These are phyloP conservation scores for Discostella pseudostelligera DNA, from an alignment of 108 stramenopile species.

Conservation along the genomic window DNA sequence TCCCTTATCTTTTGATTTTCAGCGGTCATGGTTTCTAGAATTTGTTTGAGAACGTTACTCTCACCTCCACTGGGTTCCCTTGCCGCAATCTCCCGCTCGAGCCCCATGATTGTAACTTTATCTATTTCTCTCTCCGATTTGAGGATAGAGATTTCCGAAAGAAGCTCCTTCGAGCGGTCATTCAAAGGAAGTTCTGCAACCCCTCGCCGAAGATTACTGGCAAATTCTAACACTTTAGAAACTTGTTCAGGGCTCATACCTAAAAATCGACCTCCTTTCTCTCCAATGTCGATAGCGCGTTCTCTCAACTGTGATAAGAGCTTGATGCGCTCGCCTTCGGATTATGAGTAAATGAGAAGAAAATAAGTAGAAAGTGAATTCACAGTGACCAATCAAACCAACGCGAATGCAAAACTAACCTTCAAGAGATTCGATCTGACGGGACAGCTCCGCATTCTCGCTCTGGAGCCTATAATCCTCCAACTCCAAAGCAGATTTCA, in stretches of 20 bases:
- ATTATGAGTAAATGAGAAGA: background rate
- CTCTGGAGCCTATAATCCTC: constrained; percentile 31
- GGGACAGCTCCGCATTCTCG: constrained; percentile 54
- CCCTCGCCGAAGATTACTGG: constrained; percentile 51
- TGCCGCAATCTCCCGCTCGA: constrained; percentile 49
- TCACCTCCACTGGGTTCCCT: constrained; percentile 14
- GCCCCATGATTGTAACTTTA: constrained; percentile 46
- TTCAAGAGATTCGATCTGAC: constrained; percentile 69
- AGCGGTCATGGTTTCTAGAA: constrained; percentile 22
- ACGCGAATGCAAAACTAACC: constrained; percentile 14
- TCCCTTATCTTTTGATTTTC: constrained; percentile 48
- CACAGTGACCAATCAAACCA: background rate
- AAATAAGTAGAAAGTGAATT: background rate
- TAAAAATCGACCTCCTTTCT: constrained; percentile 53
- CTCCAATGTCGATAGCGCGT: constrained; percentile 56
- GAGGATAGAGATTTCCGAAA: constrained; percentile 36
- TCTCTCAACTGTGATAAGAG: constrained; percentile 61
- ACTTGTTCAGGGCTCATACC: constrained; percentile 48
- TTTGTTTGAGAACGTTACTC: constrained; percentile 12
- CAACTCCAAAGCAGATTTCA: constrained; percentile 26
- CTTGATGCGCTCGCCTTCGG: constrained; percentile 49
- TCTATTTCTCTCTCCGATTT: constrained; percentile 48
- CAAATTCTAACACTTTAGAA: constrained; percentile 56
- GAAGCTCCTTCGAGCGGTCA: constrained; percentile 48
- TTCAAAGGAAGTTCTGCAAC: constrained; percentile 49